Evolutionary conservation across 805 yeast genomes (phyloP).

Genomic region (Candida nonsorbophila): DNA sequence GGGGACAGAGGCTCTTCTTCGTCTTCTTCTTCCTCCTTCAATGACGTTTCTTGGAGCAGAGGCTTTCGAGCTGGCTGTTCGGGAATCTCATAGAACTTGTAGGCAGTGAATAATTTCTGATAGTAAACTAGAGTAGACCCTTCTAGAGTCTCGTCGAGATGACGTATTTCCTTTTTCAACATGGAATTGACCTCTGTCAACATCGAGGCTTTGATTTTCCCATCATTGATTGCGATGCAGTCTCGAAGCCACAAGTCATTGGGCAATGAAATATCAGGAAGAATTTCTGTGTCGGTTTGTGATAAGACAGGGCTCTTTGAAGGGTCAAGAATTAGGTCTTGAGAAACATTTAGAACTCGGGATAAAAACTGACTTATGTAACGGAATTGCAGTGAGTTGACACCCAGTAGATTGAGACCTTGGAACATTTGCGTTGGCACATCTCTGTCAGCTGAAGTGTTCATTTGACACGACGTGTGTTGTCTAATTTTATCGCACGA

Average conservation of each 20-base stretch:
- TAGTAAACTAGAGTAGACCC: slow-evolving; percentile 22
- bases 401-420: too few species aligned
- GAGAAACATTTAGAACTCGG: too few species aligned
- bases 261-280: slow-evolving; percentile 31
- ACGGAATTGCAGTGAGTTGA: too few species aligned
- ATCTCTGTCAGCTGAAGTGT: too few species aligned
- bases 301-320: too few species aligned
- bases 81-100: slow-evolving; percentile 23
- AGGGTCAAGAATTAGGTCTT: slow-evolving; percentile 7
- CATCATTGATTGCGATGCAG: slow-evolving; percentile 23
- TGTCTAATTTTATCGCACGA: too few species aligned
- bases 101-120: slow-evolving; percentile 27
- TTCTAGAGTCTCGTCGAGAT: slow-evolving; percentile 12
- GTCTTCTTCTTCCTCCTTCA: slow-evolving; percentile 10
- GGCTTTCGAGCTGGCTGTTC: slow-evolving; percentile 1
- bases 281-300: slow-evolving; percentile 22
- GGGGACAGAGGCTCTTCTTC: slow-evolving; percentile 4
- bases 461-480: too few species aligned
- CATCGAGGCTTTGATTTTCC: slow-evolving; percentile 25
- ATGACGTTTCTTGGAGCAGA: slow-evolving; percentile 12
- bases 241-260: slow-evolving; percentile 31
- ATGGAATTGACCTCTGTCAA: slow-evolving; percentile 27
- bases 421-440: too few species aligned
- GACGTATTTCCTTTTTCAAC: slow-evolving; percentile 16
- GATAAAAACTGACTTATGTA: too few species aligned